Evolutionary conservation across 225 moss, liverwort and hornwort genomes (phyloP).

Genomic region (Climacium dendroides): DNA sequence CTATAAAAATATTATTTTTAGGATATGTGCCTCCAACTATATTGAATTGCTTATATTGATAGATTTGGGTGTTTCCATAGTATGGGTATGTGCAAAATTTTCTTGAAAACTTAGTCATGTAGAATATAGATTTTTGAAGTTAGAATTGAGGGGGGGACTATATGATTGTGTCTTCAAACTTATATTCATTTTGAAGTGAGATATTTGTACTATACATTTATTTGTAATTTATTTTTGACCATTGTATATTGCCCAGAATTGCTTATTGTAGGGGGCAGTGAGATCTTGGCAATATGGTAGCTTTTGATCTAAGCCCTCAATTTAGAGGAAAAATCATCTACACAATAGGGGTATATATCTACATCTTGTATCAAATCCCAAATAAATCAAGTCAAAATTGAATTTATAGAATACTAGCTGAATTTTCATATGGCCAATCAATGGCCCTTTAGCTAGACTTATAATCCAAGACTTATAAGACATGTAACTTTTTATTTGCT

Average conservation of each 20-base stretch:
- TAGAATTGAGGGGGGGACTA: too few relatives aligned
- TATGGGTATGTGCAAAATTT: too few relatives aligned
- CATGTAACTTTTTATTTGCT: neutral
- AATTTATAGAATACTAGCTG: neutral
- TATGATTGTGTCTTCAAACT: neutral
- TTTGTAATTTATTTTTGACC: neutral
- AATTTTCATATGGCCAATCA: neutral
- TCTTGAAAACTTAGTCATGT: neutral
- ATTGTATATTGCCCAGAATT: too few relatives aligned
- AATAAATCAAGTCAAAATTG: neutral
- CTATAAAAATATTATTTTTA: too few relatives aligned
- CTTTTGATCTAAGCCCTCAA: accelerated
- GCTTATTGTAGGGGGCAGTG: too few relatives aligned
- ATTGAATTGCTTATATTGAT: too few relatives aligned
- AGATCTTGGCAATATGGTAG: neutral
- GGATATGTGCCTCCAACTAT: too few relatives aligned
- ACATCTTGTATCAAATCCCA: neutral
- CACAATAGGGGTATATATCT: accelerated
- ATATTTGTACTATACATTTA: neutral
- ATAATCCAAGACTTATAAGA: too few relatives aligned
- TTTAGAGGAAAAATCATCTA: neutral
- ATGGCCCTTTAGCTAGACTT: neutral
- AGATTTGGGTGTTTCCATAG: too few relatives aligned
- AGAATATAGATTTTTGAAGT: neutral
- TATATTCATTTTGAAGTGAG: neutral